Evolutionary conservation across 2,329 filamentous ascomycete species (phyloP).

Genomic region (Trichoderma sp.): DNA sequence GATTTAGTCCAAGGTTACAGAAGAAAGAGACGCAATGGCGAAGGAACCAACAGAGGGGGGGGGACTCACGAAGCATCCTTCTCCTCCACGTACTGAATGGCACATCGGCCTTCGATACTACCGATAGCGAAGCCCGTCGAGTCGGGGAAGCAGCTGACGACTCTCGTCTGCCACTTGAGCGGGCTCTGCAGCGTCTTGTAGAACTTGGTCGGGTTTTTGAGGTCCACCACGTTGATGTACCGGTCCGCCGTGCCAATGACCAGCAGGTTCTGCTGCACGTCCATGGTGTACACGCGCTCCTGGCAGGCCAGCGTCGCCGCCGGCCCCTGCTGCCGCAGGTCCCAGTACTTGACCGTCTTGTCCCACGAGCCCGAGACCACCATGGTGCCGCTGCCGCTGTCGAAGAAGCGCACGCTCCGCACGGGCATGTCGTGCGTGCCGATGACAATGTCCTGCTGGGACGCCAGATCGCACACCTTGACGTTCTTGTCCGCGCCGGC

Average conservation of each 20-base stretch:
- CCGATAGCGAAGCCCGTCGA: constrained; percentile 91
- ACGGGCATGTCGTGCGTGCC: constrained; percentile 85
- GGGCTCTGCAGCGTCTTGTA: constrained; percentile 97
- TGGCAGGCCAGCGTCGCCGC: constrained; percentile 68
- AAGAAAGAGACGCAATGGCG: not conserved
- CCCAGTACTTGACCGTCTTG: constrained; percentile 90
- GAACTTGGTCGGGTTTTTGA: constrained; percentile 83
- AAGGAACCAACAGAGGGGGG: too few relatives aligned
- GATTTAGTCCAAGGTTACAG: not conserved
- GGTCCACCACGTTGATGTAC: constrained; percentile 93
- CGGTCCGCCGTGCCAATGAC: constrained; percentile 93
- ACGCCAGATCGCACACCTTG: constrained; percentile 80
- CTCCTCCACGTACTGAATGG: constrained; percentile 97
- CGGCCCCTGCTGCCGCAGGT: constrained; percentile 67
- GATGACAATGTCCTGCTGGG: constrained; percentile 69
- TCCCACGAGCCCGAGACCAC: constrained; percentile 93
- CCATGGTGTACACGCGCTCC: constrained; percentile 87
- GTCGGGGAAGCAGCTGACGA: constrained; percentile 93
- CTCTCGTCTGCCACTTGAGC: constrained; percentile 96
- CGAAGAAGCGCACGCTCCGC: constrained; percentile 75
- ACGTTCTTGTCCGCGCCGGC: constrained; percentile 89
- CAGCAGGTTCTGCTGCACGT: constrained; percentile 82
- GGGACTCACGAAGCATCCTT: constrained; percentile 72
- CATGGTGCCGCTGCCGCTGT: constrained; percentile 72
- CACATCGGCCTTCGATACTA: constrained; percentile 94